These are phyloP conservation scores for Marasmius fiardii DNA, from an alignment of 1,284 basidiomycete species.

Conservation along the genomic window DNA sequence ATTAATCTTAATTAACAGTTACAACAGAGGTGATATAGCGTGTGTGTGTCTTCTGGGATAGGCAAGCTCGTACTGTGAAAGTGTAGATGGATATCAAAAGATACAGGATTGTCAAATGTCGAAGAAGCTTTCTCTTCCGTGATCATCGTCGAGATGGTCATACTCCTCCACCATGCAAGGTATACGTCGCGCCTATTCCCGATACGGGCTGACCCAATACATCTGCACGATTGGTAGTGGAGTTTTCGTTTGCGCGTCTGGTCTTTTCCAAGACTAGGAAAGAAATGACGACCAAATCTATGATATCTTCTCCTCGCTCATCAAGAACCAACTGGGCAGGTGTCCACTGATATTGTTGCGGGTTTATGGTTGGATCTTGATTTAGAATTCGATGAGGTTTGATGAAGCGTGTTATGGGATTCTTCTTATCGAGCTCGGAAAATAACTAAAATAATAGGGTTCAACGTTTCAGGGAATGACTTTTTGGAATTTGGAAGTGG, in stretches of 20 bases:
- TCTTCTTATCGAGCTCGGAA: conserved; percentile 26
- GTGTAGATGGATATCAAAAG: not conserved
- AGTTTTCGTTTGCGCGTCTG: conserved; percentile 22
- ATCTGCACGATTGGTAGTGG: conserved; percentile 18
- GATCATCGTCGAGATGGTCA: conserved; percentile 4
- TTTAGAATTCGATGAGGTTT: conserved; percentile 23
- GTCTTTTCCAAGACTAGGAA: conserved; percentile 38
- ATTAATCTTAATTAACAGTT: not conserved
- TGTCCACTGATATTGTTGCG: conserved; percentile 16
- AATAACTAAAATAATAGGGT: conserved; percentile 27
- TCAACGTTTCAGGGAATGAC: not conserved
- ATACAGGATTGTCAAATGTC: not conserved
- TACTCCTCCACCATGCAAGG: not conserved
- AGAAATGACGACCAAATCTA: conserved; percentile 34
- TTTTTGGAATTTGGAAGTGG: not conserved
- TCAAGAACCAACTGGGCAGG: conserved; percentile 31
- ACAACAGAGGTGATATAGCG: not conserved
- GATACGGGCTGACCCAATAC: conserved; percentile 1
- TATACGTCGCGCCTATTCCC: not conserved
- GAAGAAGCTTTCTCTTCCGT: not conserved
- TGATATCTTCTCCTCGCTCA: conserved; percentile 29
- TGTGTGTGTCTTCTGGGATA: not conserved
- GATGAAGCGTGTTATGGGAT: conserved; percentile 34
- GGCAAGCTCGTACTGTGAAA: not conserved
- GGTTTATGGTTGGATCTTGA: conserved; percentile 5